Conservation (phyloP, 345 rosid genomes). For the Geranium brycei region DNA sequence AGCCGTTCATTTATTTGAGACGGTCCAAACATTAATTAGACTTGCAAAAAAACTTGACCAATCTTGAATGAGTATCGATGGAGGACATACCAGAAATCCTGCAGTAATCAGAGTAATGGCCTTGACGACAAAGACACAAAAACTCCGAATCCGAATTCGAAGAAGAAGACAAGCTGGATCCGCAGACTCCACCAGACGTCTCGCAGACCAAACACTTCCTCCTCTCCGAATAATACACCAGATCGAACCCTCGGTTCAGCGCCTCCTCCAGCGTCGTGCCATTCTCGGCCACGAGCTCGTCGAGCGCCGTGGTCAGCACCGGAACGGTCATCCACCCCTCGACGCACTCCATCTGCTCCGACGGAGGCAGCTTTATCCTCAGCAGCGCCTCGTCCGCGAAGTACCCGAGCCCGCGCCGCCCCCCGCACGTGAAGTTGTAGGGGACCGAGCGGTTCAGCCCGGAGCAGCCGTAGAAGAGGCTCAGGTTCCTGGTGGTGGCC, state of each 20-base stretch:
- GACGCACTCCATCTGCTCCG: not conserved
- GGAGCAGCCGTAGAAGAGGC: conserved; percentile 19
- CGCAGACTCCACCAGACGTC: conserved; percentile 31
- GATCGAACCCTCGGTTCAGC: conserved; percentile 17
- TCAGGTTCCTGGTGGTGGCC: conserved; percentile 4
- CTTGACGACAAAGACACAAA: conserved; percentile 22
- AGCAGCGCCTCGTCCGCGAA: too few species aligned
- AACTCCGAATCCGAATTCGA: conserved; percentile 2
- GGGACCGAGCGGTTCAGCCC: not conserved
- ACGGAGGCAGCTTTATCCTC: too few species aligned
- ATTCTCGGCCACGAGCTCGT: rapidly evolving
- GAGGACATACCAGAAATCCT: not conserved
- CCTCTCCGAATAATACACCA: not conserved
- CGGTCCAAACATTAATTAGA: too few species aligned
- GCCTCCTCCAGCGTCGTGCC: not conserved
- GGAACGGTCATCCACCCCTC: conserved; percentile 7
- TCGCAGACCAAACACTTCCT: conserved; percentile 12
- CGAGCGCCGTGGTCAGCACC: not conserved
- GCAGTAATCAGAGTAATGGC: conserved; percentile 4
- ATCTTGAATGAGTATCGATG: too few species aligned
- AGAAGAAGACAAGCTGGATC: conserved; percentile 8
- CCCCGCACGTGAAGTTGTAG: not conserved
- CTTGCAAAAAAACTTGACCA: too few species aligned
- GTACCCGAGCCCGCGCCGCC: too few species aligned
- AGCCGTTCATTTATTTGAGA: too few species aligned